These are phyloP conservation scores for Debaryomycetaceae sp. DNA, from an alignment of 1,139 yeast species.

Conservation along the genomic window DNA sequence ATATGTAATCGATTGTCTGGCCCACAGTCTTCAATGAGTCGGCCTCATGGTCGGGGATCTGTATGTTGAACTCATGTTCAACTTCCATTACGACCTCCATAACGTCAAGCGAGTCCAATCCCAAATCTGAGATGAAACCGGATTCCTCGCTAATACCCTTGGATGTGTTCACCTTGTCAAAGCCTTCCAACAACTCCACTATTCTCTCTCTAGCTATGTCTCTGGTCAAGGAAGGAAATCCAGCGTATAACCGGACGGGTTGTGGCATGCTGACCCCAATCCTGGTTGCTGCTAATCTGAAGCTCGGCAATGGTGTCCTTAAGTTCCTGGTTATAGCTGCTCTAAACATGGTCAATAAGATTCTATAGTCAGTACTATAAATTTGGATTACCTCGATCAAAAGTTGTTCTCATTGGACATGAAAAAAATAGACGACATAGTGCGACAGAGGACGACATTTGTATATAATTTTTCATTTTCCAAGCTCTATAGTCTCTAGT, in stretches of 20 bases:
- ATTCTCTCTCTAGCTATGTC: slow-evolving; percentile 74
- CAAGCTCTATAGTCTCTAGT: neutral
- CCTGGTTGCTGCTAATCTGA: slow-evolving; percentile 12
- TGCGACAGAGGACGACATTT: slow-evolving; percentile 1
- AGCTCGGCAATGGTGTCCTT: slow-evolving; percentile 19
- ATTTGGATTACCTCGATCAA: neutral
- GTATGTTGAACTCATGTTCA: slow-evolving; percentile 75
- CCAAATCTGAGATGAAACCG: slow-evolving; percentile 69
- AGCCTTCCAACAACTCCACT: slow-evolving; percentile 73
- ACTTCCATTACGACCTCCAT: slow-evolving; percentile 90
- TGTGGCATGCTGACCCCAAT: slow-evolving; percentile 11
- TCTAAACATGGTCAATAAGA: slow-evolving; percentile 30
- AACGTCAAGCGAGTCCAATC: slow-evolving; percentile 82
- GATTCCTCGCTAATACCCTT: slow-evolving; percentile 56
- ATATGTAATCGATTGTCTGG: slow-evolving; percentile 74
- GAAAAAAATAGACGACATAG: slow-evolving; percentile 1
- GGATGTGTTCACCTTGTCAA: slow-evolving; percentile 58
- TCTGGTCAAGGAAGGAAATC: slow-evolving; percentile 63
- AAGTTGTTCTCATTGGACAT: neutral
- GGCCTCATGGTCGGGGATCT: slow-evolving; percentile 84
- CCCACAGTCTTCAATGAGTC: slow-evolving; percentile 80
- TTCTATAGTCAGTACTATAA: neutral
- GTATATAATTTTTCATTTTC: neutral
- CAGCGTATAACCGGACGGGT: slow-evolving; percentile 50
- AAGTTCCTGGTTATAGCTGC: slow-evolving; percentile 24